Percentiles rank a stretch among this genome's conserved stretches.
phyloP scores from a whole-genome alignment of 1,284 basidiomycete species.

The Papiliotrema flavescens region DNA sequence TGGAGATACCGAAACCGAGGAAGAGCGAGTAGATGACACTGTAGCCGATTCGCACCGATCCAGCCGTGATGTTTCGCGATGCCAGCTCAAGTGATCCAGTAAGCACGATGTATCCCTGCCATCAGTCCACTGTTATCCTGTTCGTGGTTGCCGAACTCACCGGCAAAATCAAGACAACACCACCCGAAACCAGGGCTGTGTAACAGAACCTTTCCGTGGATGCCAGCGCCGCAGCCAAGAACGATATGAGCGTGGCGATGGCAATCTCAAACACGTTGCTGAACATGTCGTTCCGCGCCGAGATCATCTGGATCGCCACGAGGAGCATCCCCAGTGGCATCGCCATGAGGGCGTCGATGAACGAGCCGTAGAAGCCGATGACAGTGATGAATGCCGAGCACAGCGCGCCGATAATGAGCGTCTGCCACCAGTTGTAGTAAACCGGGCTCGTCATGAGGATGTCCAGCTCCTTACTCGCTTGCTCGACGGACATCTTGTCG shows the following conservation, averaged over 20 bases:
- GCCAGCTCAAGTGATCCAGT: slow-evolving; percentile 77
- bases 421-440: slow-evolving; percentile 63
- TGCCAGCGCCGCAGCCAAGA: slow-evolving; percentile 72
- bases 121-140: not conserved
- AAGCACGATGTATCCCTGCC: slow-evolving; percentile 68
- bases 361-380: slow-evolving; percentile 49
- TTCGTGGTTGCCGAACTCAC: slow-evolving; percentile 48
- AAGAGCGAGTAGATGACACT: slow-evolving; percentile 60
- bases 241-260: slow-evolving; percentile 71
- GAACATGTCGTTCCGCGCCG: slow-evolving; percentile 75
- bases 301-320: slow-evolving; percentile 69
- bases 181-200: slow-evolving; percentile 75
- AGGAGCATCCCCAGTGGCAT: slow-evolving; percentile 79
- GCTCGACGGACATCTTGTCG: slow-evolving; percentile 75
- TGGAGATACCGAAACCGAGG: slow-evolving; percentile 77
- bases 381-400: slow-evolving; percentile 74
- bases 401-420: slow-evolving; percentile 72
- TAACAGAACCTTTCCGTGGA: slow-evolving; percentile 75
- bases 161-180: slow-evolving; percentile 83
- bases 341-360: slow-evolving; percentile 71
- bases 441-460: slow-evolving; percentile 64
- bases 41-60: slow-evolving; percentile 81
- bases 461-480: slow-evolving; percentile 71
- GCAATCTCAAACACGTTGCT: slow-evolving; percentile 77
- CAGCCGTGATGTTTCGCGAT: slow-evolving; percentile 67